Evolutionary conservation across 306 rosid genomes (phyloP), one percentile per base, ranked within the genome.

Genomic region (Prunus persica): DNA sequence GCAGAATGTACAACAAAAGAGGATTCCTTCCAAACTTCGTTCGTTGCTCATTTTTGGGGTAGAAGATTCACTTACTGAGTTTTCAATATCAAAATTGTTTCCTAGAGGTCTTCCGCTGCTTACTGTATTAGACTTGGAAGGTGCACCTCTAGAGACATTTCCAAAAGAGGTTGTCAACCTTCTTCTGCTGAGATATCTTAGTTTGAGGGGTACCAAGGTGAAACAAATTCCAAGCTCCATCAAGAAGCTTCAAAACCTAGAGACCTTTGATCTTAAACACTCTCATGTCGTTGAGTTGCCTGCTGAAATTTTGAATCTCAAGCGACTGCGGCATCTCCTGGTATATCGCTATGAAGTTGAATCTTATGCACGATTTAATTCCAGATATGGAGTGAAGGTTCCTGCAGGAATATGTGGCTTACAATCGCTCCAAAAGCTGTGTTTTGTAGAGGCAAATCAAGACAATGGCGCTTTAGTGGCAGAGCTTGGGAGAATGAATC

Each of bases 1-100:
- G 72, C 82, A 83, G 72, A 76, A 81, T 66, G 77, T 84, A 65
- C 83, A 71, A 20, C 74, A 75, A 57, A 84, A 75, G 8, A 86
- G 84, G 76, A 70, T 76, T 38, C 83, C 71, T 47, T 79, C 84
- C 45, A 87, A 81, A 71, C 90, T 88, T 52, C 92, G 92, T 60
- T 88, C 96, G 24, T 81, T 88, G 83, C 82, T 88, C 32, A 64
- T 80, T 78, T 90, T 90, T 63, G 65, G 80, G 4, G 82, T 79
- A 45, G 87, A 88, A 74, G 78, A 72, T 45, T 55, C 84, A n/a
- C 61, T 78, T 22, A 71, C 16, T 34, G 85, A 72, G 54, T 47
- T 82, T 27, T 65, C 65, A 1, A 20, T 63, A 54, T 51, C 77
- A 54, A 41, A 52, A 28, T 22, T 67, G 75, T 46, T 73, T 73